Base-by-base conservation (phyloP, 179 eudicot genomes). In the Spergularia azorica region DNA sequence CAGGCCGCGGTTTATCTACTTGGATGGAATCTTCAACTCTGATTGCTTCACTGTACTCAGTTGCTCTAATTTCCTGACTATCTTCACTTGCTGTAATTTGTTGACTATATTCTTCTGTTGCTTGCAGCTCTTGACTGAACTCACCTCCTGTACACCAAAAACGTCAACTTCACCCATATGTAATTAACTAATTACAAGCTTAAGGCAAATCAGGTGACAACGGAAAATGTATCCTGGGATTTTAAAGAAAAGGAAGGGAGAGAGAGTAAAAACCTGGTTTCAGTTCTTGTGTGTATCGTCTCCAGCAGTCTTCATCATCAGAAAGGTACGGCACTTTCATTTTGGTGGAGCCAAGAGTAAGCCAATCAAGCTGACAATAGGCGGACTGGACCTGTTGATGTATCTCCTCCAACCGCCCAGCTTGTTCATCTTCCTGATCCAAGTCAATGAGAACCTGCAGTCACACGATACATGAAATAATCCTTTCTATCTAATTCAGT, bases 371-470 rank as follows among this genome's bases (percentile, higher is more conserved):
- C 80, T 92, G 97, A 79, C 85, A 86, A 84, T 91, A 95, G 18
- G 90, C 81, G 58, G 86, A 63, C 17, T 39, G 83, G 73, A 92
- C 84, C 64, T 79, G 86, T 72, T 79, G 68, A 75, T 84, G 84
- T 55, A 89, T 80, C 69, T 85, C 90, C 54, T 86, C 89, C 85
- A 86, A 67, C 73, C 78, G 86, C 76, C 89, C 89, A 46, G 38
- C 61, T 65, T 83, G 81, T 79, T 88, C 98, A 75, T 93, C 97
- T 63, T 84, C 71, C 63, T 84, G 89, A 79, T 95, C 98, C 97
- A 95, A 88, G 67, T 91, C 95, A 72, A 95, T 89, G 48, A 93
- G 88, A 69, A 79, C 84, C 98, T 95, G 86, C 73, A 76, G 72
- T 70, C 58, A 70, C 11, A 43, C 0, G n/a, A 58, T 18, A 66